Percentiles rank a stretch among this genome's conserved stretches.
These are phyloP conservation scores for Nitzschia inconspicua DNA, from an alignment of 108 stramenopile species.

Conservation along the genomic window DNA sequence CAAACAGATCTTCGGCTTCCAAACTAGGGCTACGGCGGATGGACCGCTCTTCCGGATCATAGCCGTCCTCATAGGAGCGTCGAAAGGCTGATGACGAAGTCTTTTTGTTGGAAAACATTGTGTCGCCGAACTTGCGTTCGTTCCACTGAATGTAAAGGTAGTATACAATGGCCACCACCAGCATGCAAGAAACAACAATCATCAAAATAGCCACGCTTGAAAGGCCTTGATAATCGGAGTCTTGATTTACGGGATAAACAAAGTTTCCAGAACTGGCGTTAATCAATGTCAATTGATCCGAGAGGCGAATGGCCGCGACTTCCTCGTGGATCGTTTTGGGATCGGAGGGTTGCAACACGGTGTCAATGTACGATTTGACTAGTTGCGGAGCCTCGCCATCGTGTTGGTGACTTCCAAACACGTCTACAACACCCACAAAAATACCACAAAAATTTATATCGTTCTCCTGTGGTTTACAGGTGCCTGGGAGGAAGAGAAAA, in stretches of 20 bases:
- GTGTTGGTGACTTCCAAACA: conserved; percentile 9
- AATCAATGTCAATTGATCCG: conserved; percentile 1
- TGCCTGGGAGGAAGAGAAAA: no score
- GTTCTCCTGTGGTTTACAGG: conserved; percentile 15
- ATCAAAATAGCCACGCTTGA: conserved; percentile 4
- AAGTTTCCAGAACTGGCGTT: no score
- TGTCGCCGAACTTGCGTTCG: not conserved
- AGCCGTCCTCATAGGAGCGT: no score
- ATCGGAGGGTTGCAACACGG: conserved; percentile 7
- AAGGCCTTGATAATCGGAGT: no score
- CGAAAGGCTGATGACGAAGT: no score
- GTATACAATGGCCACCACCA: conserved; percentile 1
- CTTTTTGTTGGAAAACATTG: not conserved
- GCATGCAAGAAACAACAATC: not conserved
- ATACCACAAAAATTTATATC: conserved; percentile 27
- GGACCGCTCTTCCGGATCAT: not conserved
- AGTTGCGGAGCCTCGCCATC: not conserved
- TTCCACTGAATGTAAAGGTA: conserved; percentile 14
- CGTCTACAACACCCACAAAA: conserved; percentile 23
- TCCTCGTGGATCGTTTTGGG: conserved; percentile 20
- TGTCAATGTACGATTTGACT: conserved; percentile 8
- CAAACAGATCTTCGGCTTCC: not conserved
- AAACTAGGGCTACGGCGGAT: not conserved
- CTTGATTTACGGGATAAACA: no score
- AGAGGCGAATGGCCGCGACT: conserved; percentile 3